Conservation (phyloP, 345 rosid genomes). For the Ceriops tagal region DNA sequence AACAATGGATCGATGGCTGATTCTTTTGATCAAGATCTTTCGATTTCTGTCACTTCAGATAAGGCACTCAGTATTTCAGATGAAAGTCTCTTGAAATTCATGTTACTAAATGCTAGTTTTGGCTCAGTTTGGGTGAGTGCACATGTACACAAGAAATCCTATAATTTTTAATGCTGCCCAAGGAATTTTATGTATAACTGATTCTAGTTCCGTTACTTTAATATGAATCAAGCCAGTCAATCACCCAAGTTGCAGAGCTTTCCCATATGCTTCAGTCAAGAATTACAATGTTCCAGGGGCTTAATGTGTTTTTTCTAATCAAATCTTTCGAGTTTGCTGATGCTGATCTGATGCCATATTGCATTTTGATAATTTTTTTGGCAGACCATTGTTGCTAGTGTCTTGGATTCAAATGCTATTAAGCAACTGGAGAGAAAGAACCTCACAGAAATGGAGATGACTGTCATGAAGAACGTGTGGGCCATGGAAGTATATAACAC, state of each 20-base stretch:
- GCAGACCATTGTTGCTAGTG: conserved; percentile 53
- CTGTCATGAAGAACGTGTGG: conserved; percentile 54
- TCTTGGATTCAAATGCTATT: conserved; percentile 41
- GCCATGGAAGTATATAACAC: conserved; percentile 45
- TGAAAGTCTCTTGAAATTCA: conserved; percentile 51
- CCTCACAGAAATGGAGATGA: conserved; percentile 35
- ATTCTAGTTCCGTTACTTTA: background rate
- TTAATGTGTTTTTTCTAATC: background rate
- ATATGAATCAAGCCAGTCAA: background rate
- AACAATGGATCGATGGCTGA: conserved; percentile 50
- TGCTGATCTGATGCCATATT: background rate
- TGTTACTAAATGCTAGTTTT: conserved; percentile 49
- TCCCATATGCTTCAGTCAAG: background rate
- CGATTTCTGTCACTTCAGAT: conserved; percentile 40
- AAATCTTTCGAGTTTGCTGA: background rate
- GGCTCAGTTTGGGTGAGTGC: conserved; percentile 62
- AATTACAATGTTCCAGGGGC: background rate
- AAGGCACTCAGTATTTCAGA: conserved; percentile 49
- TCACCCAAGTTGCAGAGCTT: background rate
- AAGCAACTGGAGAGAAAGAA: conserved; percentile 46
- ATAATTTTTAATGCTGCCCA: background rate
- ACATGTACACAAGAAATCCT: background rate
- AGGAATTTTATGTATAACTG: background rate
- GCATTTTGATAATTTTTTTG: conserved; percentile 13
- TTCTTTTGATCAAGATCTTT: conserved; percentile 50